Conservation (phyloP, 2,329 filamentous ascomycete genomes). For the Didymosphaeria variabile region DNA sequence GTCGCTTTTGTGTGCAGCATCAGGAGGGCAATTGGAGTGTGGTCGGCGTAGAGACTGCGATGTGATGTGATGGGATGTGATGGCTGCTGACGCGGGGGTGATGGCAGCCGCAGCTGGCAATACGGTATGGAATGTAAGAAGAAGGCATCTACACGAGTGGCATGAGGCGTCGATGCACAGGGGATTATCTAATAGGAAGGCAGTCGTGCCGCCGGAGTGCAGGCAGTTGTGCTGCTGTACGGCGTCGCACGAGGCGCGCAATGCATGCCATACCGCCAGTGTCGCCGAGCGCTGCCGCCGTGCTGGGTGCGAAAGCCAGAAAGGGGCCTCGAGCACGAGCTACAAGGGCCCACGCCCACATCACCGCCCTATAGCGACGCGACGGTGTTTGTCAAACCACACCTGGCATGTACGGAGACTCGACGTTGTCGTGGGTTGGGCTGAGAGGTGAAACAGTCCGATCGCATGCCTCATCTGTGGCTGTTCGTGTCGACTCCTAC, state of each 20-base stretch:
- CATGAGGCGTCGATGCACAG: constrained; percentile 1
- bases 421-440: background rate
- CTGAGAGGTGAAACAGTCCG: constrained; percentile 7
- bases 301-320: background rate
- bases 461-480: background rate
- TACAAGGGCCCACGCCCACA: background rate
- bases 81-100: constrained; percentile 6
- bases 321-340: constrained; percentile 1
- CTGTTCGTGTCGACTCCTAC: background rate
- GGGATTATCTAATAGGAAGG: constrained; percentile 13
- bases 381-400: background rate
- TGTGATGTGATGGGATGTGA: background rate
- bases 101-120: constrained; percentile 6
- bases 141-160: background rate
- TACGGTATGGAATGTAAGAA: constrained; percentile 7
- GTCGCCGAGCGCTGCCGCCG: background rate
- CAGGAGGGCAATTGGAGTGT: background rate
- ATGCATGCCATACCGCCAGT: background rate
- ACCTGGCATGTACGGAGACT: background rate
- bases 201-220: constrained; percentile 8
- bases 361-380: background rate
- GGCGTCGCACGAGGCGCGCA: background rate
- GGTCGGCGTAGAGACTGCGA: background rate
- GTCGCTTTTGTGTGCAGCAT: background rate
- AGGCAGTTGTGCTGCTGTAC: constrained; percentile 5